phyloP scores from a whole-genome alignment of 2,329 filamentous ascomycete genomes.

The Talaromyces sp. region DNA sequence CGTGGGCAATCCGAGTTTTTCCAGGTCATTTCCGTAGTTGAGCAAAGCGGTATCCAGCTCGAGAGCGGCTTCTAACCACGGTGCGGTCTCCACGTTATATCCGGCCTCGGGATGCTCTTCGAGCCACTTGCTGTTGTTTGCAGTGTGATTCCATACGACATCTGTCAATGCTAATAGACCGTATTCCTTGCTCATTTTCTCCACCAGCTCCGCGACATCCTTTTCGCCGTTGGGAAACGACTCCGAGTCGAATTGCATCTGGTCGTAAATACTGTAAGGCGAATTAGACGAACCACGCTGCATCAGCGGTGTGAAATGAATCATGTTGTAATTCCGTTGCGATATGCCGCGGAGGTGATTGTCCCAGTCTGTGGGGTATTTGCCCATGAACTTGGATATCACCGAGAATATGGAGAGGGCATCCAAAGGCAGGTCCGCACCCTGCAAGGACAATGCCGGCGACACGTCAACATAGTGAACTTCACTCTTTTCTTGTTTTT shows the following conservation, averaged over 20 bases:
- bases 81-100: slow-evolving; percentile 89
- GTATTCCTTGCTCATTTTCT: slow-evolving; percentile 78
- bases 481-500: slow-evolving; percentile 63
- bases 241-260: slow-evolving; percentile 76
- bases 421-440: slow-evolving; percentile 71
- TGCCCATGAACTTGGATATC: slow-evolving; percentile 97
- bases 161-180: slow-evolving; percentile 86
- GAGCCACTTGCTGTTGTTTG: slow-evolving; percentile 91
- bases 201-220: slow-evolving; percentile 72
- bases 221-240: slow-evolving; percentile 81
- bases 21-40: slow-evolving; percentile 59
- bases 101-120: slow-evolving; percentile 91
- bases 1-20: slow-evolving; percentile 68
- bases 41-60: slow-evolving; percentile 75
- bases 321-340: slow-evolving; percentile 94
- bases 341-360: slow-evolving; percentile 83
- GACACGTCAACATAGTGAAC: slow-evolving; percentile 92
- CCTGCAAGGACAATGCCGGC: slow-evolving; percentile 71
- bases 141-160: slow-evolving; percentile 97
- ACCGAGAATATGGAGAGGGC: slow-evolving; percentile 88
- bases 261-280: slow-evolving; percentile 93
- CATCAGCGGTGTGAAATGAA: slow-evolving; percentile 95
- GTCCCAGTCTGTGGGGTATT: slow-evolving; percentile 86
- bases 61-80: slow-evolving; percentile 63
- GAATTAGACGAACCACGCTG: slow-evolving; percentile 86